phyloP scores from a whole-genome alignment of 176 grass and related monocot genomes.

The Elymus sibiricus region DNA sequence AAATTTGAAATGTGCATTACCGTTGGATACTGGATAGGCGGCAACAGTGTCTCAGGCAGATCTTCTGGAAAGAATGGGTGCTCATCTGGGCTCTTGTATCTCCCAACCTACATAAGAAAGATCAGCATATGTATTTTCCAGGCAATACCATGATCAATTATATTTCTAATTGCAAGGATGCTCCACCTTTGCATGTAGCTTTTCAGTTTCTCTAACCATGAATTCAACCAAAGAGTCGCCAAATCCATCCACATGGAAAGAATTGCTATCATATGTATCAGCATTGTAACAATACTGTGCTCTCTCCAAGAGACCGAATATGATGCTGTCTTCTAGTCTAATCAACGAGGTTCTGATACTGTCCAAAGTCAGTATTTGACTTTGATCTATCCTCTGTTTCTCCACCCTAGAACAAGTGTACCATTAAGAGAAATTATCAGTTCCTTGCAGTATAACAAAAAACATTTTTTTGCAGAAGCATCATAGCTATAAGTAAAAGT shows the following conservation, averaged over 20 bases:
- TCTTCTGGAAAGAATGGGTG: constrained; percentile 86
- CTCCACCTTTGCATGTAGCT: constrained; percentile 71
- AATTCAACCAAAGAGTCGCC: constrained; percentile 76
- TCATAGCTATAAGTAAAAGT: background rate
- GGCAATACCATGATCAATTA: background rate
- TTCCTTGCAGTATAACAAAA: background rate
- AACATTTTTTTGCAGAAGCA: background rate
- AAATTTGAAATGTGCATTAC: constrained; percentile 33
- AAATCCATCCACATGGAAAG: constrained; percentile 74
- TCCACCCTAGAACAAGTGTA: constrained; percentile 37
- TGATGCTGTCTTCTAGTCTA: constrained; percentile 97
- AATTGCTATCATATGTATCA: constrained; percentile 59
- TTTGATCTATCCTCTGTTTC: constrained; percentile 76
- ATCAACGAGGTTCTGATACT: constrained; percentile 74
- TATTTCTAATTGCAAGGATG: background rate
- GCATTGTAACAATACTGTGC: constrained; percentile 83
- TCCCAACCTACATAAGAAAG: constrained; percentile 67
- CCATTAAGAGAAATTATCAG: background rate
- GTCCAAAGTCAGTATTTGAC: constrained; percentile 78
- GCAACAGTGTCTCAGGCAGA: constrained; percentile 74
- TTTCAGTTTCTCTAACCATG: constrained; percentile 86
- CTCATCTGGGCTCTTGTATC: constrained; percentile 98
- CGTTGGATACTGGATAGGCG: constrained; percentile 80
- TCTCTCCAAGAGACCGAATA: constrained; percentile 89
- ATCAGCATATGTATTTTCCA: constrained; percentile 14